Evolutionary conservation across 2,329 filamentous ascomycete genomes (phyloP), one percentile per base, ranked within the genome.

Genomic region (Macrophomina tecta): DNA sequence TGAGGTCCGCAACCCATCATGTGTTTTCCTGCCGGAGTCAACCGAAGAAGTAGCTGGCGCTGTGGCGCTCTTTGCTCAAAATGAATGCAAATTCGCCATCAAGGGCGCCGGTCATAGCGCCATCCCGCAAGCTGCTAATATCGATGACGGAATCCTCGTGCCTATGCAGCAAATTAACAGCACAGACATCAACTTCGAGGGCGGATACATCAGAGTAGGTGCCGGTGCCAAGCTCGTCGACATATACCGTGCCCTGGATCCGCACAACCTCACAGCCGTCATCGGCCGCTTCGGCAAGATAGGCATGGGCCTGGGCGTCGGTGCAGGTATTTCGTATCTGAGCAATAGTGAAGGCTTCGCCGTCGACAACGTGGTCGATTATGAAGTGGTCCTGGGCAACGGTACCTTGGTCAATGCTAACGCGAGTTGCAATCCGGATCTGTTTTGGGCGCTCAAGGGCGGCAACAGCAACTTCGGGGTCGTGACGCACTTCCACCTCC

Each of bases 91-190:
- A 45, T 82, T 82, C 67, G 79, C 80, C 2, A 75, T 83, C 3
- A 81, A 80, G 62, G 76, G 79, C 60, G 82, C 81, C 34, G 82
- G 82, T 1, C 82, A 83, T 68, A 75, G 76, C n/a, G 71, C 75
- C 2, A 76, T 77, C 63, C 71, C 75, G 0, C 80, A 81, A 23
- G 75, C 77, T 6, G 80, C 79, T 5, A 81, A 79, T 62, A 79
- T 81, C 14, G 71, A 76, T 0, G 72, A 73, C 38, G 82, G 82
- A 2, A 78, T 84, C 6, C 81, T 80, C 0, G 75, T 84, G 55
- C 79, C 79, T 64, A 73, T 84, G 34, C 73, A 74, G 30, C 69
- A 69, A 11, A 65, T 81, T 53, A 74, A 74, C 38, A 51, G 42
- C 3, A 72, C 3, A 52, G 64, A 70, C 4, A 71, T 79, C 1